Evolutionary conservation across 73 alveolate genomes (phyloP).

Genomic region (Tetrahymena thermophila): DNA sequence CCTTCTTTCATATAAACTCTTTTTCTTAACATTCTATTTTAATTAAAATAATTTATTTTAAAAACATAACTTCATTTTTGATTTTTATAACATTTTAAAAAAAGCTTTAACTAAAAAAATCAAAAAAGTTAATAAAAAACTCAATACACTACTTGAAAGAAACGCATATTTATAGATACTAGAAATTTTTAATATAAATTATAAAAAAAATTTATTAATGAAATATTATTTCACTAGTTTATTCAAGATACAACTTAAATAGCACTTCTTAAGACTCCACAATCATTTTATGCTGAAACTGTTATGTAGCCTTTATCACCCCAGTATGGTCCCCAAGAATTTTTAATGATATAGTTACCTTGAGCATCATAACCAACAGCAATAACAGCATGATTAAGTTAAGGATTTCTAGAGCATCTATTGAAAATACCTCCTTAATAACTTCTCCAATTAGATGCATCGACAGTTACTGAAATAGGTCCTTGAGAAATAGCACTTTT

Average conservation of each 20-base stretch:
- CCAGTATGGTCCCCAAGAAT: constrained; percentile 75
- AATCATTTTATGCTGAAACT: constrained; percentile 19
- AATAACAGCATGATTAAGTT: constrained; percentile 58
- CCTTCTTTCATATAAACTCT: no score
- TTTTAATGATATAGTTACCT: constrained; percentile 57
- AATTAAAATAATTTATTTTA: no score
- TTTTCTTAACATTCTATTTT: no score
- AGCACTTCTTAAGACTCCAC: constrained; percentile 11
- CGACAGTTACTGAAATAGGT: constrained; percentile 49
- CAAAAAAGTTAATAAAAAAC: no score
- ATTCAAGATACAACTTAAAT: neutral
- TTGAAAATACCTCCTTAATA: constrained; percentile 43
- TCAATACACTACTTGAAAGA: no score
- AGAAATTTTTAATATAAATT: no score
- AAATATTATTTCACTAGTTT: no score
- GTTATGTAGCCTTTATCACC: constrained; percentile 69
- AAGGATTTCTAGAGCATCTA: neutral
- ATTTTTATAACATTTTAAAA: no score
- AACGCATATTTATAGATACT: no score
- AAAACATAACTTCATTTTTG: no score
- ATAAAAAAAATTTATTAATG: no score
- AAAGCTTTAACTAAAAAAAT: no score
- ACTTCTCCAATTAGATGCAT: constrained; percentile 33
- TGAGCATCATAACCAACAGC: constrained; percentile 68
- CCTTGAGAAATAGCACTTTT: constrained; percentile 7